These are phyloP conservation scores for Phaeodactylum tricornutum DNA, from an alignment of 108 stramenopile genomes.

Conservation along the genomic window DNA sequence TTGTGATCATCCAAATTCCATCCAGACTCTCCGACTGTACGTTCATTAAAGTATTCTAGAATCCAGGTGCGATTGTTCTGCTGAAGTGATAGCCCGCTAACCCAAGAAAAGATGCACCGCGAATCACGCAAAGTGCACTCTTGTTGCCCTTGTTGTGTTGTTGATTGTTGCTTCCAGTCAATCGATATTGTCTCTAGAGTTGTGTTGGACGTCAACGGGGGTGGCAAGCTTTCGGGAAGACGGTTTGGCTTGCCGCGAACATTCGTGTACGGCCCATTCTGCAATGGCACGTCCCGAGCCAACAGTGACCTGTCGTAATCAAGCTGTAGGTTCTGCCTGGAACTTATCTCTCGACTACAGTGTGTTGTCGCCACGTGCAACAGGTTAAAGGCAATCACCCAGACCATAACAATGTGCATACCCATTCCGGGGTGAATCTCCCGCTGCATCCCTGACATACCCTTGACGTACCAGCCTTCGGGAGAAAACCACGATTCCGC, in stretches of 20 bases:
- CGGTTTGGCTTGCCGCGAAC: conserved; percentile 35
- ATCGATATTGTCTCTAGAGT: conserved; percentile 47
- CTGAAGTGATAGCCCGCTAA: conserved; percentile 40
- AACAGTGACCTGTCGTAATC: no score
- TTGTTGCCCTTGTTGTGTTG: background rate
- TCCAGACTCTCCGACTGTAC: conserved; percentile 31
- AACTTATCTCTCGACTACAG: conserved; percentile 39
- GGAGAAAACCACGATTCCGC: conserved; percentile 49
- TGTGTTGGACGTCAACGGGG: conserved; percentile 43
- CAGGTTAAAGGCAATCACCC: conserved; percentile 62
- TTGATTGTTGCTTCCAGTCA: conserved; percentile 24
- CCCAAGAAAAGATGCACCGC: conserved; percentile 63
- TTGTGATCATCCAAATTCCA: conserved; percentile 47
- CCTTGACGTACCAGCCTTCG: conserved; percentile 31
- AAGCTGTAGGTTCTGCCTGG: no score
- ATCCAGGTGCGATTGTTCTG: conserved; percentile 38
- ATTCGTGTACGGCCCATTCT: conserved; percentile 5
- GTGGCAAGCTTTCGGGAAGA: conserved; percentile 47
- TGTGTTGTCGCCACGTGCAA: conserved; percentile 51
- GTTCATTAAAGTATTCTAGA: conserved; percentile 27
- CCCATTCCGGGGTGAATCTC: conserved; percentile 77
- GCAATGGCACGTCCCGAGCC: conserved; percentile 2
- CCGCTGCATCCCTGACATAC: conserved; percentile 23
- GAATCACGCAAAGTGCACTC: background rate
- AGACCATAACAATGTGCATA: conserved; percentile 51